Evolutionary conservation across 371 early-diverging fungal species (phyloP), one percentile per base, ranked within the genome.

Genomic region (Lichtheimia hyalospora): DNA sequence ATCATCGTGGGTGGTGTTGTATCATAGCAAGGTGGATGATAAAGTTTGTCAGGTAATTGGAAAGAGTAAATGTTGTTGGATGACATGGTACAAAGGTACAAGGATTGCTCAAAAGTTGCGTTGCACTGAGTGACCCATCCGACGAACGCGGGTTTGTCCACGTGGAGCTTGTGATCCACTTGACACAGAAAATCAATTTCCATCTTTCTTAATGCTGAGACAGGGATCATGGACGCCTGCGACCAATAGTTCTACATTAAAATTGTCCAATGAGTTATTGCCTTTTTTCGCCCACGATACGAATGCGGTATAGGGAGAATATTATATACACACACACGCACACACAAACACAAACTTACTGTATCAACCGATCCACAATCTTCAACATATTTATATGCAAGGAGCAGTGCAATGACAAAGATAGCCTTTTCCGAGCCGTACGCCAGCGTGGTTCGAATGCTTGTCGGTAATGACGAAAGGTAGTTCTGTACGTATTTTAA

Each of bases 301-400:
- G 34, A 34, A 34, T 34, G 8, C 10, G 12, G 13, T 27, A 49
- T 24, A 52, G 21, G 42, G 34, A 34, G 34, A 8, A 10, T 34
- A 34, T 34, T 27, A 27, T 7, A 27, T 27, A 18, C 44, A 8
- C 20, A 43, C 27, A 18, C 24, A 24, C 57, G 20, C 39, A 24
- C 24, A 25, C 39, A 20, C 40, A 40, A 55, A 55, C 25, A 46
- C 34, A 46, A 46, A 58, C 58, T 49, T 68, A 71, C 71, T 62
- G 69, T 62, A 61, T 57, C 57, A 20, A 66, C 67, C 13, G 64
- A 48, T 23, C 69, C 66, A 40, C 62, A 62, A 50, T 71, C 71
- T 60, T 71, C 71, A 25, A 59, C 65, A 57, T 60, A 71, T 46
- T 71, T 71, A 63, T 71, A 71, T 54, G 68, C 65, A 53, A 71